Percentiles rank a stretch among this genome's conserved stretches.
phyloP scores from a whole-genome alignment of 2,329 filamentous ascomycete species.

The Monilinia polystroma region DNA sequence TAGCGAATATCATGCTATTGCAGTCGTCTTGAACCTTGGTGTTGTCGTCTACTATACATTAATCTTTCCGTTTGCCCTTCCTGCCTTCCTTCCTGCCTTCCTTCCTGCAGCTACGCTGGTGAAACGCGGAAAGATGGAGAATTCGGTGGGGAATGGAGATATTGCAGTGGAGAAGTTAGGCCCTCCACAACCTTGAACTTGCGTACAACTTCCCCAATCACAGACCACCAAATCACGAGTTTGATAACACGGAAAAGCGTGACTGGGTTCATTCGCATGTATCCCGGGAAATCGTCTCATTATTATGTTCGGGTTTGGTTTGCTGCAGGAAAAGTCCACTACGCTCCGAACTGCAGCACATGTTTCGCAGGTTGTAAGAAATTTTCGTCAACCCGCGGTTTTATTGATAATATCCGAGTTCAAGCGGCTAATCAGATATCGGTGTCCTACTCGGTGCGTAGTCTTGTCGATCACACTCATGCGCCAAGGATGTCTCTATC shows the following conservation, averaged over 20 bases:
- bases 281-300: conserved; percentile 8
- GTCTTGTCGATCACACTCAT: conserved; percentile 9
- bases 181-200: conserved; percentile 16
- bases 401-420: conserved; percentile 1
- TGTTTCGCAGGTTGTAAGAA: background rate
- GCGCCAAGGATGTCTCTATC: conserved; percentile 6
- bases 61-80: background rate
- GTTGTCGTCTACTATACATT: background rate
- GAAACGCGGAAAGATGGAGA: conserved; percentile 14
- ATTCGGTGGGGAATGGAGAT: conserved; percentile 14
- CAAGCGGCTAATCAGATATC: background rate
- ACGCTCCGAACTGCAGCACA: background rate
- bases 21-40: conserved; percentile 1
- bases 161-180: conserved; percentile 5
- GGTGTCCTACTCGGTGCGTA: conserved; percentile 17
- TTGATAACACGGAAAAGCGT: conserved; percentile 10
- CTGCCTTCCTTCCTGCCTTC: background rate
- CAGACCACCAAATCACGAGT: conserved; percentile 8
- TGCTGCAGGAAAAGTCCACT: background rate
- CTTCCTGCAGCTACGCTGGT: background rate
- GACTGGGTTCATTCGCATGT: background rate
- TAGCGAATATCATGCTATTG: background rate
- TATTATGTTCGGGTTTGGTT: background rate
- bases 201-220: conserved; percentile 15
- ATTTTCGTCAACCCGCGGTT: background rate